Base-by-base conservation (phyloP, 2,329 filamentous ascomycete genomes). In the Exophiala aquamarina region DNA sequence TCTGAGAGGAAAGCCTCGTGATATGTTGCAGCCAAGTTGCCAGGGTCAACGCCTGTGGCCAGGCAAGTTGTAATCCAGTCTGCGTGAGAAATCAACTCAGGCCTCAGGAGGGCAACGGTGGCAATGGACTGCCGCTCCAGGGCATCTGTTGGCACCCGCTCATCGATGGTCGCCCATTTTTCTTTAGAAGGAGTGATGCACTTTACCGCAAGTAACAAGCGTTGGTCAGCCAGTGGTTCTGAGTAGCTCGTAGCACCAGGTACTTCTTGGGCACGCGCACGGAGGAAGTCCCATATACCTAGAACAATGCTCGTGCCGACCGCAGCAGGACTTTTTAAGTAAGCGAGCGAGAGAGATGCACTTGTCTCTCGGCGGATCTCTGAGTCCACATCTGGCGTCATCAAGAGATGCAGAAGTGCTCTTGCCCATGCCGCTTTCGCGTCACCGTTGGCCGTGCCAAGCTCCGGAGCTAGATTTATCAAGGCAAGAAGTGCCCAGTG, bases 61-160 rank as follows among this genome's bases (percentile, higher is more conserved):
- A 97, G 76, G 61, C 89, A 95, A 3, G 90, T 71, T 33, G 93
- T 85, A 61, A 98, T 97, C 94, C 94, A 98, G 52, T 81, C 87
- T 15, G 83, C 77, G 49, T 81, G 80, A 0, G 89, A 85, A 49
- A 97, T 79, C 28, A 98, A 71, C 50, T 91, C 84, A 15, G 83
- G 76, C 18, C 89, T 86, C 46, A 87, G 86, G 19, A 98, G 74
- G 14, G 95, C 83, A 14, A 95, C 72, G 3, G 96, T 70, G 4
- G 81, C 79, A 55, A 90, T 81, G 59, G 95, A 82, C 63, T 95
- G 89, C 18, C 71, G 67, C 57, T 87, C 81, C 7, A 91, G 64
- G 11, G 72, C 59, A 17, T 76, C 68, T 44, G 71, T 64, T 29
- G 76, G 66, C n/a, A 78, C 63, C 14, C 66, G 64, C 23, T 66